Percentiles rank a stretch among this genome's conserved stretches.
Conservation (phyloP, 306 rosid genomes). For the Alnus rubra region DNA sequence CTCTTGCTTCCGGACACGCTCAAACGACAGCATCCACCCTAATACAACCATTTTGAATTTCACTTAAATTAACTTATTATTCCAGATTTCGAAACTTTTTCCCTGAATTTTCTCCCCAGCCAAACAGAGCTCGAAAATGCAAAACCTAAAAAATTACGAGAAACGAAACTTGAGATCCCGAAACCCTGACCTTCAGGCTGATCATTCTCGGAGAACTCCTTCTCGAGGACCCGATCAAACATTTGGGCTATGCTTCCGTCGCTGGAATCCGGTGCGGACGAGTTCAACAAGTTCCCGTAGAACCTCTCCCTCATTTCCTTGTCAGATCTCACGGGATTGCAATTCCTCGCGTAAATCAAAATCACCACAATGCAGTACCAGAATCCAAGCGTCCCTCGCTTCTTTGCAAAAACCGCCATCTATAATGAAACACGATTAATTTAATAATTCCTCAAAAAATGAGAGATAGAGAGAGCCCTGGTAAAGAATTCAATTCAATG, state of each 20-base stretch:
- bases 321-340: constrained; percentile 72
- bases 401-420: constrained; percentile 48
- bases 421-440: neutral
- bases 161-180: neutral
- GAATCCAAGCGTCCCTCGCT: constrained; percentile 47
- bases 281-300: constrained; percentile 75
- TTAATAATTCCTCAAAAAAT: neutral
- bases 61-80: neutral
- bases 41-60: neutral
- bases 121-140: constrained; percentile 11
- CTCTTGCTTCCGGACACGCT: neutral
- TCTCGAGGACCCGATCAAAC: constrained; percentile 99
- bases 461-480: neutral
- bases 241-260: constrained; percentile 85
- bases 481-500: constrained; percentile 5
- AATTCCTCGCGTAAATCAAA: constrained; percentile 49
- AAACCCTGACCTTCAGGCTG: constrained; percentile 74
- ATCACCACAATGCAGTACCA: constrained; percentile 42
- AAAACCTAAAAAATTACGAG: neutral
- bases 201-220: constrained; percentile 95
- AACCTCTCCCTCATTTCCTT: constrained; percentile 85
- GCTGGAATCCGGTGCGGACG: constrained; percentile 60
- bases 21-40: neutral
- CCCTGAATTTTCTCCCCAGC: constrained; percentile 18
- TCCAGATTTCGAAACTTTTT: neutral